These are phyloP conservation scores for Gossypium stocksii DNA, from an alignment of 345 rosid species.

Conservation along the genomic window DNA sequence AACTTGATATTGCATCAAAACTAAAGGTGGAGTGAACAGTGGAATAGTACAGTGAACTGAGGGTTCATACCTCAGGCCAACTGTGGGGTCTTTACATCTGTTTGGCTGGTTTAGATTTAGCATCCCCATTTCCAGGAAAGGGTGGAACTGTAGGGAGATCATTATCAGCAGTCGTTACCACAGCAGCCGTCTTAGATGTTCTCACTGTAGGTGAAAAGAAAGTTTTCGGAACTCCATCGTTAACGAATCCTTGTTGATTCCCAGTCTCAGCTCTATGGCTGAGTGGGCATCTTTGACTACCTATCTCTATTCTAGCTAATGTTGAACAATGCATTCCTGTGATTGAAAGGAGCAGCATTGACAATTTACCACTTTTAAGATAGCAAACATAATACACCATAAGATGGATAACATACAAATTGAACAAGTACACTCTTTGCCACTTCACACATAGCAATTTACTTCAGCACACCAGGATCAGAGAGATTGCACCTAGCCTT, in stretches of 20 bases:
- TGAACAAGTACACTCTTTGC: neutral
- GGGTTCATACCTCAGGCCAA: constrained; percentile 7
- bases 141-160: constrained; percentile 40
- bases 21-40: neutral
- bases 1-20: constrained; percentile 1
- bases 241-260: constrained; percentile 36
- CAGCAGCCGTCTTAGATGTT: constrained; percentile 27
- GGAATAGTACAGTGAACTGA: neutral
- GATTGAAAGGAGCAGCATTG: constrained; percentile 14
- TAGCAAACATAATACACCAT: neutral
- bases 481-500: neutral
- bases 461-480: neutral
- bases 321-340: constrained; percentile 72
- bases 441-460: constrained; percentile 3
- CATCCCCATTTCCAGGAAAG: constrained; percentile 36
- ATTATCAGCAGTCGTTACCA: constrained; percentile 23
- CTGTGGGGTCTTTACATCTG: neutral
- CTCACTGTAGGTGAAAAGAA: constrained; percentile 29
- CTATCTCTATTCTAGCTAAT: constrained; percentile 51
- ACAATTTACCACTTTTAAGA: constrained; percentile 12
- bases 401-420: neutral
- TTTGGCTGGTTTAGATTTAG: constrained; percentile 35
- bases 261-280: constrained; percentile 29
- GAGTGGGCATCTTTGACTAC: constrained; percentile 34
- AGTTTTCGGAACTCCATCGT: constrained; percentile 45